Percentiles rank a stretch among this genome's conserved stretches.
phyloP scores from a whole-genome alignment of 2,329 filamentous ascomycete genomes.

The Pyricularia pennisetigena region DNA sequence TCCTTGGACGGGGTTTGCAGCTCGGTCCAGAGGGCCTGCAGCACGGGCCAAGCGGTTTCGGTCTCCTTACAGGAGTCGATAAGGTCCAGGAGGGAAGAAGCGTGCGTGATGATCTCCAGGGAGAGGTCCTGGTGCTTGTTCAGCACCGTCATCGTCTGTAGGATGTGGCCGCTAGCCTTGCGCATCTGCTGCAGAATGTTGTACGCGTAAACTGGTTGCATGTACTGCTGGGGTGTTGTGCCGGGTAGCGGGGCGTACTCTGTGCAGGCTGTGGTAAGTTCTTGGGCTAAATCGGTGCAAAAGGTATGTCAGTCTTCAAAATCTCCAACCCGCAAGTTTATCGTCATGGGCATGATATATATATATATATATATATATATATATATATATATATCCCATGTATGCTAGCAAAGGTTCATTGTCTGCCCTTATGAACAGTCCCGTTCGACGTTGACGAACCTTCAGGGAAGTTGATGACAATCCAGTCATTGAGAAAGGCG shows the following conservation, averaged over 20 bases:
- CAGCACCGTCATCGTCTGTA: slow-evolving; percentile 32
- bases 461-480: slow-evolving; percentile 84
- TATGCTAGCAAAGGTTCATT: neutral
- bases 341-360: too few species aligned
- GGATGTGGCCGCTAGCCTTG: slow-evolving; percentile 58
- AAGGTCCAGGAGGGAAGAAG: slow-evolving; percentile 58
- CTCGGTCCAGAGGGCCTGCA: slow-evolving; percentile 74
- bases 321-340: neutral
- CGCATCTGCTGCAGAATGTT: slow-evolving; percentile 63
- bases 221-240: slow-evolving; percentile 51
- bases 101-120: slow-evolving; percentile 36
- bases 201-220: slow-evolving; percentile 69
- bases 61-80: slow-evolving; percentile 62
- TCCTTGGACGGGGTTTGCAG: slow-evolving; percentile 39
- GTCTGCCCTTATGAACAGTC: neutral
- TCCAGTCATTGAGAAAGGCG: slow-evolving; percentile 74
- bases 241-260: slow-evolving; percentile 65
- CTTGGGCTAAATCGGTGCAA: slow-evolving; percentile 48
- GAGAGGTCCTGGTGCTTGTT: slow-evolving; percentile 36
- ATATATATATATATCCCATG: too few species aligned
- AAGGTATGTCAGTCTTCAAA: neutral
- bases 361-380: too few species aligned
- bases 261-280: slow-evolving; percentile 70
- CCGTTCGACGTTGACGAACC: slow-evolving; percentile 38
- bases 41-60: slow-evolving; percentile 71